Percentiles rank a stretch among this genome's conserved stretches.
Evolutionary conservation across 169 alveolate genomes (phyloP).

Genomic region (Plasmodium cynomolgi): DNA sequence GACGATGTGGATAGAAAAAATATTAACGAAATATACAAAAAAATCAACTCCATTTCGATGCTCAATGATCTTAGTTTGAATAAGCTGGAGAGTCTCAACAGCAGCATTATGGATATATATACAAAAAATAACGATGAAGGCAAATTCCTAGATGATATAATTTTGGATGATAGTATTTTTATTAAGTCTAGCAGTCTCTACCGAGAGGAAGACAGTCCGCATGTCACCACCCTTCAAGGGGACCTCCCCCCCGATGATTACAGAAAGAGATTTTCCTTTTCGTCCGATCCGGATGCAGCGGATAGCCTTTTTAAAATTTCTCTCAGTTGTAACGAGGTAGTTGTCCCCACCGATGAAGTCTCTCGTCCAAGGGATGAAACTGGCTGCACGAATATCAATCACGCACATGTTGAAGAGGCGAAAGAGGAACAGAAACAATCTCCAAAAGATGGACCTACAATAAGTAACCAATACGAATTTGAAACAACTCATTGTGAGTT

Average conservation of each 20-base stretch:
- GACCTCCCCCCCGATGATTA: not conserved
- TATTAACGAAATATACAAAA: slow-evolving; percentile 41
- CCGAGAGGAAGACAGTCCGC: not conserved
- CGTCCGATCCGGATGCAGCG: not conserved
- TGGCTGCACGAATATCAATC: not conserved
- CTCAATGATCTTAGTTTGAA: slow-evolving; percentile 61
- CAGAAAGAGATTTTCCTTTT: not conserved
- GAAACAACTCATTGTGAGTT: not conserved
- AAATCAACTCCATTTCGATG: slow-evolving; percentile 36
- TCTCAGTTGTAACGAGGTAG: slow-evolving; percentile 11
- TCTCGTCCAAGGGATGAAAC: not conserved
- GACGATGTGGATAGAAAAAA: slow-evolving; percentile 13
- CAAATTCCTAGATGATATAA: slow-evolving; percentile 55
- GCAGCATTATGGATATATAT: slow-evolving; percentile 33
- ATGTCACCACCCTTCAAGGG: not conserved
- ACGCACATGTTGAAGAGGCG: not conserved
- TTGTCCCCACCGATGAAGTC: not conserved
- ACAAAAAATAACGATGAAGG: slow-evolving; percentile 31
- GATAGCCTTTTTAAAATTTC: slow-evolving; percentile 53
- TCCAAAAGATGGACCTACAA: not conserved
- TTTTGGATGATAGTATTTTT: slow-evolving; percentile 70
- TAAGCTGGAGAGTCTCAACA: slow-evolving; percentile 50
- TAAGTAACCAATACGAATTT: not conserved
- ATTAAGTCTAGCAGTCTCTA: not conserved
- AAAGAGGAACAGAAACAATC: not conserved